A percentile compares a stretch with the other conserved stretches of the same genome.
Conservation (phyloP, 441 rosid genomes). For the Gossypium davidsonii region DNA sequence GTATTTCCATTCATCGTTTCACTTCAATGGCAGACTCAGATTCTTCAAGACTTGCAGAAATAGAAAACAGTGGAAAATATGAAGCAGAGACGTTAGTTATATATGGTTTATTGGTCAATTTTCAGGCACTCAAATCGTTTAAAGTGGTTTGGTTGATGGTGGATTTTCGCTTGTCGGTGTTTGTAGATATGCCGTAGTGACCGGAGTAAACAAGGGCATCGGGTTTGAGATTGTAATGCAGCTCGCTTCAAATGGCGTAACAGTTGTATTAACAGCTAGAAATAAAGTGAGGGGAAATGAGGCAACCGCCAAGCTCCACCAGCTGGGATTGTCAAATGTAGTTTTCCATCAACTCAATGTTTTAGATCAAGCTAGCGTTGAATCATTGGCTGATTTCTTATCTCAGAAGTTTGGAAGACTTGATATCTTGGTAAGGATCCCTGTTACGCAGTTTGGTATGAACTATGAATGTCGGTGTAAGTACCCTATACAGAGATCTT, state of each 20-base stretch:
- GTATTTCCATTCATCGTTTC: background rate
- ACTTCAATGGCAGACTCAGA: background rate
- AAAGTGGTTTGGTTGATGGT: background rate
- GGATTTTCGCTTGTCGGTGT: background rate
- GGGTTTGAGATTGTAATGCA: constrained; percentile 43
- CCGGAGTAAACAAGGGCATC: constrained; percentile 50
- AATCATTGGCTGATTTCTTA: constrained; percentile 30
- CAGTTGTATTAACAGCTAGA: constrained; percentile 41
- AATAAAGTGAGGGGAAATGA: constrained; percentile 35
- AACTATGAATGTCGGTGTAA: background rate
- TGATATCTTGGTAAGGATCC: constrained; percentile 33
- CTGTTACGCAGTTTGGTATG: background rate
- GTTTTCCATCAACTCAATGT: constrained; percentile 54
- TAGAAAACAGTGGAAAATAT: constrained; percentile 16
- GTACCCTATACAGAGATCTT: background rate
- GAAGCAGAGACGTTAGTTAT: constrained; percentile 19
- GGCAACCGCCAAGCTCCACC: constrained; percentile 33
- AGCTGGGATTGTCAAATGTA: constrained; percentile 28
- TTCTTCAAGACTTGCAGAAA: background rate
- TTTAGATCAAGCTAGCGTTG: constrained; percentile 28
- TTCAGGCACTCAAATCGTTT: background rate
- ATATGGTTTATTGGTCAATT: background rate
- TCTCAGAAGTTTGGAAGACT: constrained; percentile 34
- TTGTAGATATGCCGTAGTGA: constrained; percentile 38
- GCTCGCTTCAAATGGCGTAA: constrained; percentile 33